Base-by-base conservation (phyloP, 169 alveolate genomes). In the Plasmodium inui region DNA sequence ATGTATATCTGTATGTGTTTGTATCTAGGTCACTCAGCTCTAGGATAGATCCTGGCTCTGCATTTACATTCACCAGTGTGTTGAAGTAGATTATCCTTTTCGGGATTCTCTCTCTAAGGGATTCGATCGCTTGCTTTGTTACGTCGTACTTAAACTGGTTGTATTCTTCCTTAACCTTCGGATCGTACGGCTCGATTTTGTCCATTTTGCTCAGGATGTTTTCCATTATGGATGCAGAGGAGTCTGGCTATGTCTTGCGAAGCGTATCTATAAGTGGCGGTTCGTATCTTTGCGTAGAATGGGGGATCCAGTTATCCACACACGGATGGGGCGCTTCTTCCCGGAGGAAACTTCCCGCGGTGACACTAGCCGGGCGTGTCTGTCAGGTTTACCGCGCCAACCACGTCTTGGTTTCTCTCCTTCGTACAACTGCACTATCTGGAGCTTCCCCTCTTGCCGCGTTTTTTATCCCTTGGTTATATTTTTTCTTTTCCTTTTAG, bases 41-140 rank as follows among this genome's bases (percentile, higher is more conserved):
- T 92, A 95, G 92, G 17, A 95, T 95, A 34, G 85, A 30, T 12
- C 81, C 96, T 14, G 88, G 96, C 10, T 61, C 86, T 44, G 92
- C 61, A 76, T 90, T 91, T 32, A 95, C 93, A 70, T 96, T 98
- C 93, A 97, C 96, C 50, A 92, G 89, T 30, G 86, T 91, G 95
- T 96, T 97, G 79, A 97, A 96, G 82, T 97, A 96, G 28, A 97
- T 94, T n/a, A 97, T 97, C 82, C 97, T 97, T 34, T 84, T 76
- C 1, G 98, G 98, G 57, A 97, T 97, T 57, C 98, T 95, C 55
- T 97, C 98, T 61, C 98, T 95, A 32, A 97, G 50, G 7, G 97
- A 96, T 41, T 90, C 93, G 7, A 97, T 84, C 8, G 98, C 98
- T 73, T 96, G 98, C 53, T 95, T 95, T 1, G 98, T 97, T 32